Conservation (phyloP, 2,329 filamentous ascomycete species). For the Pestalotiopsis sp. region DNA sequence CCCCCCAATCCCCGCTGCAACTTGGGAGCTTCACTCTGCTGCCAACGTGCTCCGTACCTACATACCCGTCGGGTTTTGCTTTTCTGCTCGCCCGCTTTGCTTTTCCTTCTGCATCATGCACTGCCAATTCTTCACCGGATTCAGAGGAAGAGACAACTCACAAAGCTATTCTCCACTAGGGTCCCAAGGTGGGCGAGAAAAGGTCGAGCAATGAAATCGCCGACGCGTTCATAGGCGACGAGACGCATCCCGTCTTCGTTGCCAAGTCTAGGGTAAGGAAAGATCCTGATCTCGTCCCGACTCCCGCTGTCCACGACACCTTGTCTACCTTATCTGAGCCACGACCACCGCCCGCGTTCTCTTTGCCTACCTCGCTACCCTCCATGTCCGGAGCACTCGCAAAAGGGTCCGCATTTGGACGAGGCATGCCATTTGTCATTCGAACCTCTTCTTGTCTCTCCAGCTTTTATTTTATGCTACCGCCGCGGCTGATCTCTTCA, state of each 20-base stretch:
- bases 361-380: not conserved
- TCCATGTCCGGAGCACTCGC: not conserved
- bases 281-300: not conserved
- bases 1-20: not conserved
- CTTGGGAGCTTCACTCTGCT: not conserved
- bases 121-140: slow-evolving; percentile 1
- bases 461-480: not conserved
- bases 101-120: slow-evolving; percentile 1
- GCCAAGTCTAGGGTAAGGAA: slow-evolving; percentile 80
- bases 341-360: not conserved
- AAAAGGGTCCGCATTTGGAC: not conserved
- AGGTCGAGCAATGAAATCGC: slow-evolving; percentile 77
- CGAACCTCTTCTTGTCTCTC: no score
- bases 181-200: slow-evolving; percentile 79
- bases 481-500: slow-evolving; percentile 1
- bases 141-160: slow-evolving; percentile 24
- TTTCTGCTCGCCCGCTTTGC: not conserved
- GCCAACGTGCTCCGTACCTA: not conserved
- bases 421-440: not conserved
- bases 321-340: not conserved
- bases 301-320: not conserved
- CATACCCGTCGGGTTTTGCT: not conserved
- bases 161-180: slow-evolving; percentile 53
- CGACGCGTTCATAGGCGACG: slow-evolving; percentile 72
- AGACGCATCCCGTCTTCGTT: slow-evolving; percentile 82